Evolutionary conservation across 768 basidiomycete genomes (phyloP).

Genomic region (Botryobasidium botryosum): DNA sequence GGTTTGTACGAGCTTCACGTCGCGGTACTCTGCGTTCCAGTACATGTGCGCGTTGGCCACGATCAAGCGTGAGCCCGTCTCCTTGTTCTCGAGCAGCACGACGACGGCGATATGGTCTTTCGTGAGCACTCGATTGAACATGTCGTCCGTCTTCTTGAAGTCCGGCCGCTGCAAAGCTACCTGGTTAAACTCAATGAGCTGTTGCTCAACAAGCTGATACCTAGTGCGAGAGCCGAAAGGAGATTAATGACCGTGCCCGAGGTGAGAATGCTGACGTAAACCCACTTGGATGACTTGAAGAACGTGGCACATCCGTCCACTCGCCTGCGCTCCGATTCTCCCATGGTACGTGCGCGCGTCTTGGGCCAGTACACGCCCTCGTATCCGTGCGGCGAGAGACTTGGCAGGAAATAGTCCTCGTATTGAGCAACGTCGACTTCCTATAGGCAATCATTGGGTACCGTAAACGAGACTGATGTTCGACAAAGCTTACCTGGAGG

Average conservation of each 20-base stretch:
- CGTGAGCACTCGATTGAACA: slow-evolving; percentile 96
- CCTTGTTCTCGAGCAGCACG: slow-evolving; percentile 69
- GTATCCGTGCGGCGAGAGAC: slow-evolving; percentile 59
- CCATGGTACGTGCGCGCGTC: slow-evolving; percentile 86
- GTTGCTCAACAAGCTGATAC: slow-evolving; percentile 84
- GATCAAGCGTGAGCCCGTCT: slow-evolving; percentile 74
- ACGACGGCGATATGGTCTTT: slow-evolving; percentile 88
- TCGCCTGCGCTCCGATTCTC: slow-evolving; percentile 59
- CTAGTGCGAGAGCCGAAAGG: slow-evolving; percentile 24
- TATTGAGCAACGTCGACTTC: slow-evolving; percentile 89
- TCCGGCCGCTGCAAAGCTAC: slow-evolving; percentile 85
- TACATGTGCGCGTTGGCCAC: slow-evolving; percentile 82
- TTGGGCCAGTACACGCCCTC: slow-evolving; percentile 87
- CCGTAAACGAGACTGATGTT: neutral
- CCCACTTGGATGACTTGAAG: slow-evolving; percentile 77
- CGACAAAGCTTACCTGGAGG: slow-evolving; percentile 34
- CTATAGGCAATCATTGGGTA: slow-evolving; percentile 10
- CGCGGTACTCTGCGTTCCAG: slow-evolving; percentile 84
- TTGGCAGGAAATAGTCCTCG: slow-evolving; percentile 74
- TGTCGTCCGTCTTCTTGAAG: slow-evolving; percentile 95
- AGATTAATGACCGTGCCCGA: neutral
- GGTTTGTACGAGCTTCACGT: slow-evolving; percentile 96
- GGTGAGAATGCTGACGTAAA: neutral
- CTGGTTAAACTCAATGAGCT: slow-evolving; percentile 83
- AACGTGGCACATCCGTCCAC: slow-evolving; percentile 97